phyloP scores from a whole-genome alignment of 306 rosid species.

The Glycyrrhiza uralensis region DNA sequence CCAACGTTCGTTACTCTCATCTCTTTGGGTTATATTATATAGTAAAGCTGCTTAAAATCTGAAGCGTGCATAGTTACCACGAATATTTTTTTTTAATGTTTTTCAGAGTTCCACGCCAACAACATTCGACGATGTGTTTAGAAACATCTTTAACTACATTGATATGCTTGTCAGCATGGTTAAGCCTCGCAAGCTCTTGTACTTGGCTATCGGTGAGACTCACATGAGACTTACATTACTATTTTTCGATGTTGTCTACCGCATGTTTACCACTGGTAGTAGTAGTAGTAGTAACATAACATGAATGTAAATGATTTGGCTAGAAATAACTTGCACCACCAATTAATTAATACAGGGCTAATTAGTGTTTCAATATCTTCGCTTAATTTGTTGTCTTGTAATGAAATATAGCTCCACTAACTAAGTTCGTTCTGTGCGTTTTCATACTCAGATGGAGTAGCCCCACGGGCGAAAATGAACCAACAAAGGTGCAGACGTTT shows the following conservation, averaged over 20 bases:
- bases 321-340: neutral
- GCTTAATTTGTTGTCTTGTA: too few relatives aligned
- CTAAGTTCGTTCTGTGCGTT: neutral
- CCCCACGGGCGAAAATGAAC: slow-evolving; percentile 63
- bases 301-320: neutral
- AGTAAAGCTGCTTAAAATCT: too few relatives aligned
- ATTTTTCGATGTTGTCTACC: neutral
- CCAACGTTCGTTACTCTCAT: neutral
- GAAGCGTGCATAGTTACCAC: too few relatives aligned
- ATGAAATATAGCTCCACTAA: too few relatives aligned
- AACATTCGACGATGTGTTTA: slow-evolving; percentile 40
- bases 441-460: slow-evolving; percentile 48
- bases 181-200: slow-evolving; percentile 38
- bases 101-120: slow-evolving; percentile 16
- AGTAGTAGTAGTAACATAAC: neutral
- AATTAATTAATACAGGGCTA: too few relatives aligned
- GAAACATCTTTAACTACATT: slow-evolving; percentile 34
- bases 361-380: too few relatives aligned
- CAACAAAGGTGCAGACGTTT: slow-evolving; percentile 52
- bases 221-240: neutral
- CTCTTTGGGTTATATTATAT: neutral
- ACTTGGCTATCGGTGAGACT: slow-evolving; percentile 47
- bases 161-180: slow-evolving; percentile 35
- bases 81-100: neutral
- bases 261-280: neutral